Evolutionary conservation across 371 early-diverging fungal species (phyloP).

Genomic region (Zancudomyces culisetae): DNA sequence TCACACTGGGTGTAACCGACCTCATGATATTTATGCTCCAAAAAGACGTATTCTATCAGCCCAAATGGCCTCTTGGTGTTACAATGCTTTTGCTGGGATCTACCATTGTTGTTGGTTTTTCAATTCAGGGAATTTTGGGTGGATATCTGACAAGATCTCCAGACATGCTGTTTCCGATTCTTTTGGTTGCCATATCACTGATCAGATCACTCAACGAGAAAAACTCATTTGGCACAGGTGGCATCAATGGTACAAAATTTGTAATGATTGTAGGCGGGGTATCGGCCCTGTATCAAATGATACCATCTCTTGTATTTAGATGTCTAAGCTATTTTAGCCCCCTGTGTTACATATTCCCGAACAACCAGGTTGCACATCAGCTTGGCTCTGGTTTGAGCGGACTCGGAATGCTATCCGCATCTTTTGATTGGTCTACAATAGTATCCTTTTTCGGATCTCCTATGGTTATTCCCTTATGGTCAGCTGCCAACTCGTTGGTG

Average conservation of each 20-base stretch:
- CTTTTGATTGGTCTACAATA: slow-evolving; percentile 63
- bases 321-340: slow-evolving; percentile 45
- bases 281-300: slow-evolving; percentile 42
- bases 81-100: slow-evolving; percentile 26
- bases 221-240: background rate
- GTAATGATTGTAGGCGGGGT: slow-evolving; percentile 35
- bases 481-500: slow-evolving; percentile 42
- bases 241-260: slow-evolving; percentile 24
- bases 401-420: slow-evolving; percentile 44
- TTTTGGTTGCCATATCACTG: slow-evolving; percentile 39
- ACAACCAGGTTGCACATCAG: slow-evolving; percentile 33
- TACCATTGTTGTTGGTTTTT: slow-evolving; percentile 48
- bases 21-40: background rate
- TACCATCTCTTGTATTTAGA: slow-evolving; percentile 62
- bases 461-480: slow-evolving; percentile 47
- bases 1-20: background rate
- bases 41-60: background rate
- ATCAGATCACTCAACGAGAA: slow-evolving; percentile 11
- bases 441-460: slow-evolving; percentile 37
- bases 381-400: slow-evolving; percentile 41
- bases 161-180: slow-evolving; percentile 59
- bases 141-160: slow-evolving; percentile 47
- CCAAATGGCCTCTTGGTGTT: background rate
- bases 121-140: slow-evolving; percentile 49
- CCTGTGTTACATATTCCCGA: slow-evolving; percentile 46